phyloP scores from a whole-genome alignment of 345 rosid species.

The Odontarrhena argentea region DNA sequence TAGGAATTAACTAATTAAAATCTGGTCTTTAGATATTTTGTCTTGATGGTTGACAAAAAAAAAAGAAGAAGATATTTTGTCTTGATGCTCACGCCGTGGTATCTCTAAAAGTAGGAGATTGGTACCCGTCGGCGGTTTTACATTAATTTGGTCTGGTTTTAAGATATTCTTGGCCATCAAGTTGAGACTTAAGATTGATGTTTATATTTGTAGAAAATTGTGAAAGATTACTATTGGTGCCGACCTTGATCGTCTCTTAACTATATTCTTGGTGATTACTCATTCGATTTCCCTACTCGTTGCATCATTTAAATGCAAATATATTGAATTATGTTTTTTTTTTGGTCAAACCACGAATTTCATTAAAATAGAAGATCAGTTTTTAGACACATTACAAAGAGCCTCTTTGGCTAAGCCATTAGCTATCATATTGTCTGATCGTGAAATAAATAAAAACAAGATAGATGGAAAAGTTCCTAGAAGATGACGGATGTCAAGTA shows the following conservation, averaged over 20 bases:
- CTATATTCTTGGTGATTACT: no score
- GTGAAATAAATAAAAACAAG: no score
- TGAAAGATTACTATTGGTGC: background rate
- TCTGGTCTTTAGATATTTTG: background rate
- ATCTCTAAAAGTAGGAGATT: slow-evolving; percentile 10
- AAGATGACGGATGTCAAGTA: no score
- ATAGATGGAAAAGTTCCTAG: no score
- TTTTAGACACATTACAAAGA: no score
- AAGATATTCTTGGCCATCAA: slow-evolving; percentile 30
- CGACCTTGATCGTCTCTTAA: background rate
- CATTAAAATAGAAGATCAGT: no score
- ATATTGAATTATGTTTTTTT: no score
- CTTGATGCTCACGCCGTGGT: slow-evolving; percentile 27
- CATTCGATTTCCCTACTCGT: no score
- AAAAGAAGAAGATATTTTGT: background rate
- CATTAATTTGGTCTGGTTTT: background rate
- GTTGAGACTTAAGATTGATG: background rate
- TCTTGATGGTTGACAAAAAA: background rate
- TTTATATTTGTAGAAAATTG: background rate
- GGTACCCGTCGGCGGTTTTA: slow-evolving; percentile 13
- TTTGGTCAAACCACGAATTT: no score
- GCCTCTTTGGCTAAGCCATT: no score
- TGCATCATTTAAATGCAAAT: no score
- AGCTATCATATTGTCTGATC: no score
- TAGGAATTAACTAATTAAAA: background rate